Evolutionary conservation across 176 grass and related monocot species (phyloP).

Genomic region (Musa schizocarpa): DNA sequence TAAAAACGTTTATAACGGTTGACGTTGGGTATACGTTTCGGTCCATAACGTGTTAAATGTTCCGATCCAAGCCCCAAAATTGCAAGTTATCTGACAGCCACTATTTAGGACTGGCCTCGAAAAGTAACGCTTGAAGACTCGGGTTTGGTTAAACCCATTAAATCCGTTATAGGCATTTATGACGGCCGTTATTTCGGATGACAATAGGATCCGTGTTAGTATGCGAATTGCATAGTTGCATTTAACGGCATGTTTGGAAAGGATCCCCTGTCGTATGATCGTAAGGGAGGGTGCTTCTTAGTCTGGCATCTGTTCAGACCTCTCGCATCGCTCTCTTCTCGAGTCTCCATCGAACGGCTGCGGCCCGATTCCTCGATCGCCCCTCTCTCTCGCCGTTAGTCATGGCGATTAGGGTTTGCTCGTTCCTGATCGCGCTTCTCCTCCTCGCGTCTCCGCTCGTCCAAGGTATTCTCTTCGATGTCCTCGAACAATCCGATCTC

Average conservation of each 20-base stretch:
- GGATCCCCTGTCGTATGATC: neutral
- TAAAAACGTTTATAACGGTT: too few species aligned
- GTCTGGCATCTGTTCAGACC: too few species aligned
- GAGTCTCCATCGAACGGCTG: neutral
- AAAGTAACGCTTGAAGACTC: too few species aligned
- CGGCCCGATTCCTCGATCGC: neutral
- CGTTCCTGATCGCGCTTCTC: conserved; percentile 56
- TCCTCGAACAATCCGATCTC: neutral
- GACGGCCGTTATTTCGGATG: neutral
- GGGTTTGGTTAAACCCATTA: too few species aligned
- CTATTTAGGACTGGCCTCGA: too few species aligned
- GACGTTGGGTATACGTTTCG: too few species aligned
- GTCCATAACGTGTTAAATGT: too few species aligned
- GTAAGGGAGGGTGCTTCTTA: neutral
- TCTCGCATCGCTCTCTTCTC: neutral
- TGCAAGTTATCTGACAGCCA: too few species aligned
- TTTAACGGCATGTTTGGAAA: neutral
- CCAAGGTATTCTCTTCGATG: conserved; percentile 33
- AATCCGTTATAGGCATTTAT: neutral
- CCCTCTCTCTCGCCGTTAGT: conserved; percentile 1
- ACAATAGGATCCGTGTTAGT: too few species aligned
- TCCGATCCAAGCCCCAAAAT: too few species aligned
- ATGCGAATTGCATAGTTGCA: too few species aligned
- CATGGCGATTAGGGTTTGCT: conserved; percentile 84
- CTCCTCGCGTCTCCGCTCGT: conserved; percentile 46